phyloP scores from a whole-genome alignment of 345 rosid genomes.

The Hirschfeldia incana region DNA sequence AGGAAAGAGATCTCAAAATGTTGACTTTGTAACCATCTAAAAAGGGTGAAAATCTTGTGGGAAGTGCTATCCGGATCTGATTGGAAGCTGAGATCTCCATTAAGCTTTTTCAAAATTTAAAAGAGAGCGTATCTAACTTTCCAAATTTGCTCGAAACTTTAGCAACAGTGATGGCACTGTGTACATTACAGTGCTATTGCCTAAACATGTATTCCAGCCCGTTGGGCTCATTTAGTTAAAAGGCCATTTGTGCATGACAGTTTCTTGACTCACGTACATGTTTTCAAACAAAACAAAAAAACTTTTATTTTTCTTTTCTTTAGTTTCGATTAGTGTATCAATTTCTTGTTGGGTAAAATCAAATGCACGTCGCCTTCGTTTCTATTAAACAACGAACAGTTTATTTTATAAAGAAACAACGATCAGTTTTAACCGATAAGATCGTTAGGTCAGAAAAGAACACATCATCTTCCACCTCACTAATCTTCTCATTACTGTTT shows the following conservation, averaged over 20 bases:
- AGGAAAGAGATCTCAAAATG: neutral
- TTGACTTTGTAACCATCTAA: neutral
- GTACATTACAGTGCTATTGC: too few relatives aligned
- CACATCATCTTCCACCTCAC: conserved; percentile 9
- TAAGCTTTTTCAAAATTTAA: neutral
- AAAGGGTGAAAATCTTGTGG: neutral
- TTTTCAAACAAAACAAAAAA: conserved; percentile 34
- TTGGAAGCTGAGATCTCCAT: neutral
- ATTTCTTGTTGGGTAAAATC: neutral
- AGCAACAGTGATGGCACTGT: too few relatives aligned
- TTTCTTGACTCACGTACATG: conserved; percentile 49
- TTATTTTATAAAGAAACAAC: neutral
- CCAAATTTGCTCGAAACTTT: too few relatives aligned
- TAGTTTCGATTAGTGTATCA: neutral
- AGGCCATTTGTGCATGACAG: conserved; percentile 28
- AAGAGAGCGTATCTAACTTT: neutral
- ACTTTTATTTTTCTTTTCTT: conserved; percentile 20
- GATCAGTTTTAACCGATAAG: conserved; percentile 15
- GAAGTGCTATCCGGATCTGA: neutral
- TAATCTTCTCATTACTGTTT: conserved; percentile 23
- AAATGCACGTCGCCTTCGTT: neutral
- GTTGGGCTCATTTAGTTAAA: too few relatives aligned
- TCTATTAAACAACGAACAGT: neutral
- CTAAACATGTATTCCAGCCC: too few relatives aligned
- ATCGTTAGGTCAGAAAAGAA: conserved; percentile 28